These are phyloP conservation scores for Leishmania tarentolae DNA, from an alignment of 208 protist genomes.

Conservation along the genomic window DNA sequence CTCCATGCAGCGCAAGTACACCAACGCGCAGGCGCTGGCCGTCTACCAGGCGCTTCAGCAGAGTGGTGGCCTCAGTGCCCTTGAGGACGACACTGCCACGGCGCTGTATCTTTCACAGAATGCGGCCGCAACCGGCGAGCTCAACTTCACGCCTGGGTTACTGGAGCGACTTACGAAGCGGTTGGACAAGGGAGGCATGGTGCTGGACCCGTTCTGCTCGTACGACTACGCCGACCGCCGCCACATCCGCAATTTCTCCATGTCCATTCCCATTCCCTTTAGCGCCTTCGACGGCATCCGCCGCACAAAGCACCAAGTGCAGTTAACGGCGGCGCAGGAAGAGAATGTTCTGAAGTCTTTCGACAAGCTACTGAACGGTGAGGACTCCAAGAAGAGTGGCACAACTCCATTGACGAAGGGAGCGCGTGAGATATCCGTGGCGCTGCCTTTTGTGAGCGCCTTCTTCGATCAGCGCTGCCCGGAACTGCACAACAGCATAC, in stretches of 20 bases:
- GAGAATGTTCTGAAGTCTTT: conserved; percentile 69
- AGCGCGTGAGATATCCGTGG: conserved; percentile 55
- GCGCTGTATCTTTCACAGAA: conserved; percentile 32
- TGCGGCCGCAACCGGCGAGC: conserved; percentile 15
- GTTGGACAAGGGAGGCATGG: conserved; percentile 31
- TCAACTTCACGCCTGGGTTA: conserved; percentile 26
- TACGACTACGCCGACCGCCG: conserved; percentile 44
- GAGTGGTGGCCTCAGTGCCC: conserved; percentile 18
- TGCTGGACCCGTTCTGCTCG: conserved; percentile 29
- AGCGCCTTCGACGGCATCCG: conserved; percentile 74
- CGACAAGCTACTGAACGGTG: conserved; percentile 53
- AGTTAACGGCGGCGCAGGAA: conserved; percentile 56
- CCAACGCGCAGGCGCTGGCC: conserved; percentile 33
- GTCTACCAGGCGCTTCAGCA: conserved; percentile 35
- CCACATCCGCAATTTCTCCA: conserved; percentile 76
- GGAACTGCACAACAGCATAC: conserved; percentile 42
- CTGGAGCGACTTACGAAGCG: conserved; percentile 29
- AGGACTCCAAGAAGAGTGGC: conserved; percentile 26
- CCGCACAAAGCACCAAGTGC: conserved; percentile 48
- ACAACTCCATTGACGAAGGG: conserved; percentile 18
- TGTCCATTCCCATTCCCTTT: conserved; percentile 75
- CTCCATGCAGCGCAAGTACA: conserved; percentile 34
- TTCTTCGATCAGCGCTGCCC: conserved; percentile 79
- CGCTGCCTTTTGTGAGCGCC: conserved; percentile 72
- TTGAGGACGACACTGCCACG: conserved; percentile 32